Evolutionary conservation across 257 asterid species (phyloP).

Genomic region (Forsythia suspensa): DNA sequence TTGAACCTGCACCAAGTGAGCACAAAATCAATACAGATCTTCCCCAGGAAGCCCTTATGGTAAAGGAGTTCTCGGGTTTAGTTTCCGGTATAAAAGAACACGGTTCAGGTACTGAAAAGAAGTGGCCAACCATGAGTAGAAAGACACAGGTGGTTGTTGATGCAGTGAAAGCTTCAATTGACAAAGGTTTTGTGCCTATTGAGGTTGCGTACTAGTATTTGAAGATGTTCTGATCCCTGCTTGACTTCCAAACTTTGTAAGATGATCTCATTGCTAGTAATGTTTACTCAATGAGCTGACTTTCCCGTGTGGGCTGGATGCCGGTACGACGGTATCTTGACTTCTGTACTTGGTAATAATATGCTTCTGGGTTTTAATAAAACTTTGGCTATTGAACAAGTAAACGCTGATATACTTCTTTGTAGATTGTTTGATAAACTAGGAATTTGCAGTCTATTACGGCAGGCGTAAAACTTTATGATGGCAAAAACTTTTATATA

Average conservation of each 20-base stretch:
- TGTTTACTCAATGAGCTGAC: not conserved
- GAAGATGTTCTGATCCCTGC: not conserved
- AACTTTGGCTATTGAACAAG: not conserved
- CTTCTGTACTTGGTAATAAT: not conserved
- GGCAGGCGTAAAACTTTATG: too few species aligned
- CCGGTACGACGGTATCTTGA: too few species aligned
- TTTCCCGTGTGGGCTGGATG: too few species aligned
- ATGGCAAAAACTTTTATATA: too few species aligned
- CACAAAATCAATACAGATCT: conserved; percentile 45
- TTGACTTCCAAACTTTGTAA: not conserved
- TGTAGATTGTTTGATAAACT: too few species aligned
- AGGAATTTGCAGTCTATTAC: too few species aligned
- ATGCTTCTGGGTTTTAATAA: not conserved
- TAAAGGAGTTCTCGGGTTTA: conserved; percentile 58
- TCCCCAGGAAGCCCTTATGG: conserved; percentile 76
- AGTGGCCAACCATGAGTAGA: conserved; percentile 61
- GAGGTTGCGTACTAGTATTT: conserved; percentile 26
- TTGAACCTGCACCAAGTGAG: conserved; percentile 46
- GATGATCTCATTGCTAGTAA: not conserved
- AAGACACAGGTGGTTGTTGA: conserved; percentile 68
- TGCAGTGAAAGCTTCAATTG: conserved; percentile 66
- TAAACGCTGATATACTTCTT: too few species aligned
- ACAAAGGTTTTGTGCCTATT: conserved; percentile 48
- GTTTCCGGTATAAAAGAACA: conserved; percentile 34
- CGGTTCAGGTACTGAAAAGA: conserved; percentile 46